Evolutionary conservation across 2,329 filamentous ascomycete species (phyloP), one percentile per base, ranked within the genome.

Genomic region (Trichoderma arundinaceum): DNA sequence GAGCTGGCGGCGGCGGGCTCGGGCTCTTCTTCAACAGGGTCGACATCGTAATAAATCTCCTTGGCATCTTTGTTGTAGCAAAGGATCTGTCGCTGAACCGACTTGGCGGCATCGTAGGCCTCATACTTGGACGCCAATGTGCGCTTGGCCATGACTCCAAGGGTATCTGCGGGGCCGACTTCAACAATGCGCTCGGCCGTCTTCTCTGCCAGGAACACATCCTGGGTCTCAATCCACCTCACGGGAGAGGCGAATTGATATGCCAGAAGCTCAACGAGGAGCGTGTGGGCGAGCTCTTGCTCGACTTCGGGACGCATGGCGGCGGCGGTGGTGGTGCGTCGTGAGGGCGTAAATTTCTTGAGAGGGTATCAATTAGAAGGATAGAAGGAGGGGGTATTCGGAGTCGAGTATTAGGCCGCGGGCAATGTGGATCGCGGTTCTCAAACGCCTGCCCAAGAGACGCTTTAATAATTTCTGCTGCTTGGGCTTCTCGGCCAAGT

Each of bases 1-100:
- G 66, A 60, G 49, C 59, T 63, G 39, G 82, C 76, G 62, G 82
- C 76, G 61, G 82, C 77, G 1, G 89, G 82, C 74, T 90, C 90
- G 53, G 90, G 86, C 79, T 98, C 95, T 66, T 99, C 95, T 74
- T 96, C 92, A 35, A 96, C 84, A 0, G 95, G 95, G 75, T 99
- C 95, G 51, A 96, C 94, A 76, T 97, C 94, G 80, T 99, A 99
- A 84, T 99, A 99, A 71, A 99, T 99, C 79, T 99, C 95, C 79
- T 97, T 98, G 65, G 93, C 91, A 76, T 99, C 95, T 80, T 99
- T 99, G 85, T 97, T 98, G 84, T 98, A 99, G 84, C 95, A 98
- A 65, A 99, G 87, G 77, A 99, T 97, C 79, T 98, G 94, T 77
- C 95, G 89, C 81, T 97, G 94, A 49, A 98, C 90, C 7, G 94